Percentiles rank a stretch among this genome's conserved stretches.
Evolutionary conservation across 345 rosid species (phyloP).

Genomic region (Luvunga scandens): DNA sequence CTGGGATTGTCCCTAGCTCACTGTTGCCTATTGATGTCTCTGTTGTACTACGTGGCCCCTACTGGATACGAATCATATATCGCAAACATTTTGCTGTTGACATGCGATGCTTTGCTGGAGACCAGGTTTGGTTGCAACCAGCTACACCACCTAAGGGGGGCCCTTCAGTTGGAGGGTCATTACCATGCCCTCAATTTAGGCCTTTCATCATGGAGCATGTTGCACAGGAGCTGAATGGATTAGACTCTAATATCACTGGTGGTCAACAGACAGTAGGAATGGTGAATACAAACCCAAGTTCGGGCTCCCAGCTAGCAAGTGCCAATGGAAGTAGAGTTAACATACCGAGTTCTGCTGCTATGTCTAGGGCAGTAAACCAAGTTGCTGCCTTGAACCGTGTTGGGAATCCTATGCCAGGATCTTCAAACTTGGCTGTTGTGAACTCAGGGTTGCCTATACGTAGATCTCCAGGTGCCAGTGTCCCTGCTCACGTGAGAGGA

Average conservation of each 20-base stretch:
- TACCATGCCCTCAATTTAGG: slow-evolving; percentile 98
- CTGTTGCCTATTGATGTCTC: slow-evolving; percentile 98
- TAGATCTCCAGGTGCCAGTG: slow-evolving; percentile 70
- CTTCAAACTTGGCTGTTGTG: slow-evolving; percentile 56
- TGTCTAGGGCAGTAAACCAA: slow-evolving; percentile 59
- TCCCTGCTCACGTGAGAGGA: slow-evolving; percentile 93
- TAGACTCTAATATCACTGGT: slow-evolving; percentile 72
- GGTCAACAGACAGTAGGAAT: slow-evolving; percentile 66
- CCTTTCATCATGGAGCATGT: slow-evolving; percentile 99
- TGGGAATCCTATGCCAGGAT: slow-evolving; percentile 58
- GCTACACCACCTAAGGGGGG: slow-evolving; percentile 97
- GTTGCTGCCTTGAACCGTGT: slow-evolving; percentile 69
- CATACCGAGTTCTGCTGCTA: slow-evolving; percentile 54
- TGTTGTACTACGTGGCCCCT: slow-evolving; percentile 96
- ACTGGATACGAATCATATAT: slow-evolving; percentile 93
- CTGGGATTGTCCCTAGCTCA: slow-evolving; percentile 98
- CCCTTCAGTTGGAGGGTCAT: slow-evolving; percentile 87
- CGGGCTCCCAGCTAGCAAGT: slow-evolving; percentile 46
- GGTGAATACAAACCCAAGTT: slow-evolving; percentile 41
- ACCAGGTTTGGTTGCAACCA: slow-evolving; percentile 99
- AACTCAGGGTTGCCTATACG: slow-evolving; percentile 75
- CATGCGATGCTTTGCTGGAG: slow-evolving; percentile 99
- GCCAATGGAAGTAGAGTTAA: slow-evolving; percentile 72
- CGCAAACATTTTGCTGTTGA: slow-evolving; percentile 96
- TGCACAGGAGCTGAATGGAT: slow-evolving; percentile 91